Percentiles rank a stretch among this genome's conserved stretches.
Conservation (phyloP, 306 rosid species). For the Pterocarpus santalinus region DNA sequence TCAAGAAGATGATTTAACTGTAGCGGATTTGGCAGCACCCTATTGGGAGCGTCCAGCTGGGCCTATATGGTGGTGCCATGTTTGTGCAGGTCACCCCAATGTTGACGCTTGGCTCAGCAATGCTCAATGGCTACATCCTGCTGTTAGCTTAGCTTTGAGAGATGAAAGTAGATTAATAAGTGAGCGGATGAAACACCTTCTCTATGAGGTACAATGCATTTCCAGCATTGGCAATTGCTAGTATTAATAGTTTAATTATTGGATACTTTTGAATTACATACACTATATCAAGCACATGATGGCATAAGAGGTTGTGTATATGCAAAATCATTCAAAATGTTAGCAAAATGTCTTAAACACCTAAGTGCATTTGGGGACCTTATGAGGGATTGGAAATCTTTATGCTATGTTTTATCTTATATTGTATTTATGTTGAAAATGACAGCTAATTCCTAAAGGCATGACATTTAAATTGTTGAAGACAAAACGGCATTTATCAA, state of each 20-base stretch:
- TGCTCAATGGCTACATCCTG: slow-evolving; percentile 95
- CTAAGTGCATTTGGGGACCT: too few species aligned
- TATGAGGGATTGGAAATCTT: too few species aligned
- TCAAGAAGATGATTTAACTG: slow-evolving; percentile 78
- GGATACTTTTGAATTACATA: slow-evolving; percentile 29
- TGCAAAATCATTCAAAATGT: not conserved
- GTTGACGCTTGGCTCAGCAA: slow-evolving; percentile 76
- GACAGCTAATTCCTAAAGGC: too few species aligned
- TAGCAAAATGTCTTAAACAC: too few species aligned
- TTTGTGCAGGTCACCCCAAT: slow-evolving; percentile 75
- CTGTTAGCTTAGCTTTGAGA: slow-evolving; percentile 82
- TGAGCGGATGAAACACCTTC: slow-evolving; percentile 89
- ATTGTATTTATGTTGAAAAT: too few species aligned
- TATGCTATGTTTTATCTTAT: too few species aligned
- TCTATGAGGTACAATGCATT: slow-evolving; percentile 73
- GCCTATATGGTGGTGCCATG: slow-evolving; percentile 97
- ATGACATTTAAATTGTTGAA: too few species aligned
- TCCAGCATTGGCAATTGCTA: slow-evolving; percentile 18
- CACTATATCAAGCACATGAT: not conserved
- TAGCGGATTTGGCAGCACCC: slow-evolving; percentile 89
- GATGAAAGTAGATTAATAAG: slow-evolving; percentile 87
- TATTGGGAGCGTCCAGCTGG: slow-evolving; percentile 95
- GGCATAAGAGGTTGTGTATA: slow-evolving; percentile 1
- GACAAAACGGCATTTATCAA: too few species aligned
- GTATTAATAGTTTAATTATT: slow-evolving; percentile 25